Evolutionary conservation across 2,329 filamentous ascomycete species (phyloP), one percentile per base, ranked within the genome.

Genomic region (Tympanopsis confertula): DNA sequence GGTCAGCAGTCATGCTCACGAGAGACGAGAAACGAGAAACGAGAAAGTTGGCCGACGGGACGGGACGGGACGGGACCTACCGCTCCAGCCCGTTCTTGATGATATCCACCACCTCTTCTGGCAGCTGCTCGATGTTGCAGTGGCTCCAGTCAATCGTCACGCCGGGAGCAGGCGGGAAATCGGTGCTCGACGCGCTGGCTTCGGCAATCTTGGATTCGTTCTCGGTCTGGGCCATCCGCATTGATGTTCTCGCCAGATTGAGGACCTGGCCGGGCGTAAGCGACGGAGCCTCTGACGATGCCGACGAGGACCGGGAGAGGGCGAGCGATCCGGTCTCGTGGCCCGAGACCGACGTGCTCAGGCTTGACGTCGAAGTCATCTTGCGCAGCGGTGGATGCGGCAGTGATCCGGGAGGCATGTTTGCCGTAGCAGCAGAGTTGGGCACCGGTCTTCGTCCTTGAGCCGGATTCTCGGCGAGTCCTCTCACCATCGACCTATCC

Each of bases 61-160:
- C n/a, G n/a, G n/a, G n/a, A n/a, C n/a, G n/a, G n/a, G n/a, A n/a
- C n/a, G n/a, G n/a, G 22, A 59, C 65, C 38, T 54, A 85, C 79
- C 82, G 69, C 61, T 85, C 81, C 44, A 86, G 65, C 53, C 83
- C 78, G 47, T 80, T 68, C 56, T 82, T 82, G 49, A 86, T 82
- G 43, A 86, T 72, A 49, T 82, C 76, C 29, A 86, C 76, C 32
- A 85, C 76, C 55, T 86, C 82, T 41, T 83, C 78, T 1, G 82
- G 82, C 39, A 86, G 59, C 44, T 69, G 72, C 47, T 76, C 71
- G 33, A 88, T 86, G 50, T 76, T 77, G 58, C 80, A 82, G 49
- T 82, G 77, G 56, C 82, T 85, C 44, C 88, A 59, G 56, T 88
- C 82, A 48, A 89, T 80, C 20, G 84, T 88, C 41, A 86, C 74